phyloP scores from a whole-genome alignment of 306 rosid species.

The Psophocarpus tetragonolobus region DNA sequence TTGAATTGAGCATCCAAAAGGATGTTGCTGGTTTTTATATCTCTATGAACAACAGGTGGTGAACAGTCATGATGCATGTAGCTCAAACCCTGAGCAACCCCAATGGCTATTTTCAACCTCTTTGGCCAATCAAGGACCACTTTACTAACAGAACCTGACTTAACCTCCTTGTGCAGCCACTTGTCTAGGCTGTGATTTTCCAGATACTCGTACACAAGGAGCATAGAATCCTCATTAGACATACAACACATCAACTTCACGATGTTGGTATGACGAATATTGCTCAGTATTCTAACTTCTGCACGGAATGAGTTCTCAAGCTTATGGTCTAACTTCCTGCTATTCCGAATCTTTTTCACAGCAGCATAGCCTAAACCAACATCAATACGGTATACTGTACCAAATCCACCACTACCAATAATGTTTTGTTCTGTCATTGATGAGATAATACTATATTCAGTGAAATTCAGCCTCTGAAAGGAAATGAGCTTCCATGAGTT shows the following conservation, averaged over 20 bases:
- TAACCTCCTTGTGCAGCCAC: conserved; percentile 36
- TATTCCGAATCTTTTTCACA: conserved; percentile 38
- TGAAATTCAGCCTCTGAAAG: conserved; percentile 40
- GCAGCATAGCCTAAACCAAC: conserved; percentile 37
- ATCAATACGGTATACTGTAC: conserved; percentile 29
- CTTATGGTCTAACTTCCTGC: conserved; percentile 30
- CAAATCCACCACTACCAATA: conserved; percentile 44
- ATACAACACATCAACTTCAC: conserved; percentile 42
- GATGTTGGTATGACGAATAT: conserved; percentile 40
- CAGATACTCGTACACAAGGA: conserved; percentile 39
- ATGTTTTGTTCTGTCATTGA: conserved; percentile 39
- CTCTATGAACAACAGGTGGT: conserved; percentile 44
- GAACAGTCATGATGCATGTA: conserved; percentile 46
- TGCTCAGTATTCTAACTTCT: conserved; percentile 39
- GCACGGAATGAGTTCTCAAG: conserved; percentile 38
- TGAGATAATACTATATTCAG: conserved; percentile 32
- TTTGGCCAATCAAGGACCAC: conserved; percentile 40
- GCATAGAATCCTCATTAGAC: conserved; percentile 38
- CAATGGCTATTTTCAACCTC: conserved; percentile 44
- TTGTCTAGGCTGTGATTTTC: conserved; percentile 38
- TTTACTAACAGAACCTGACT: conserved; percentile 4
- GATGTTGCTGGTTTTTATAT: conserved; percentile 43
- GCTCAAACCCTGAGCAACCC: conserved; percentile 43
- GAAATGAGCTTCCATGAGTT: conserved; percentile 43
- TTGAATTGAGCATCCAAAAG: conserved; percentile 44